Evolutionary conservation across 176 grass and related monocot genomes (phyloP).

Genomic region (Saccharum officinarum): DNA sequence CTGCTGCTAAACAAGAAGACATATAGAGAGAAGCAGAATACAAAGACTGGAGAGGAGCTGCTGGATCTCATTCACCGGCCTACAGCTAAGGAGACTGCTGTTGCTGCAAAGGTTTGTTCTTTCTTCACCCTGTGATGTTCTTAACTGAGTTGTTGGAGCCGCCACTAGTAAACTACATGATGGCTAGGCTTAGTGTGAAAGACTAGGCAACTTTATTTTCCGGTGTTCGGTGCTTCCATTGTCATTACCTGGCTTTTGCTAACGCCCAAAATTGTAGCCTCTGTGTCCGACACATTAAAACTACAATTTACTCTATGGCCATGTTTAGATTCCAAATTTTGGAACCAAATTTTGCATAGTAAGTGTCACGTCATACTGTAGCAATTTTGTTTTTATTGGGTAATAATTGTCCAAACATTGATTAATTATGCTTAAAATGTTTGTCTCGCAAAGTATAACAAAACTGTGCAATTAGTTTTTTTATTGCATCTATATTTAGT

Average conservation of each 20-base stretch:
- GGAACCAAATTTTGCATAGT: too few species aligned
- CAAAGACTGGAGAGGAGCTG: slow-evolving; percentile 96
- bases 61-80: slow-evolving; percentile 98
- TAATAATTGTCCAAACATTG: too few species aligned
- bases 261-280: background rate
- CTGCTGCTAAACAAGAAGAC: slow-evolving; percentile 83
- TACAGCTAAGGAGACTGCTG: slow-evolving; percentile 90
- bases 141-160: background rate
- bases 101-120: slow-evolving; percentile 89
- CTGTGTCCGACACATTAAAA: background rate
- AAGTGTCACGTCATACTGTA: too few species aligned
- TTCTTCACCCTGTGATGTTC: slow-evolving; percentile 8
- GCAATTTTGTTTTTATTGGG: too few species aligned
- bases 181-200: background rate
- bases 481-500: too few species aligned
- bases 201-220: background rate
- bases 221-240: background rate
- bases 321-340: too few species aligned
- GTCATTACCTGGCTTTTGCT: background rate
- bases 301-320: too few species aligned
- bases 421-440: too few species aligned
- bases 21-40: slow-evolving; percentile 89
- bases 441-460: too few species aligned
- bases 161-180: background rate
- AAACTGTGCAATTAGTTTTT: too few species aligned